Evolutionary conservation across 257 asterid species (phyloP), one percentile per base, ranked within the genome.

Genomic region (Lantana camara): DNA sequence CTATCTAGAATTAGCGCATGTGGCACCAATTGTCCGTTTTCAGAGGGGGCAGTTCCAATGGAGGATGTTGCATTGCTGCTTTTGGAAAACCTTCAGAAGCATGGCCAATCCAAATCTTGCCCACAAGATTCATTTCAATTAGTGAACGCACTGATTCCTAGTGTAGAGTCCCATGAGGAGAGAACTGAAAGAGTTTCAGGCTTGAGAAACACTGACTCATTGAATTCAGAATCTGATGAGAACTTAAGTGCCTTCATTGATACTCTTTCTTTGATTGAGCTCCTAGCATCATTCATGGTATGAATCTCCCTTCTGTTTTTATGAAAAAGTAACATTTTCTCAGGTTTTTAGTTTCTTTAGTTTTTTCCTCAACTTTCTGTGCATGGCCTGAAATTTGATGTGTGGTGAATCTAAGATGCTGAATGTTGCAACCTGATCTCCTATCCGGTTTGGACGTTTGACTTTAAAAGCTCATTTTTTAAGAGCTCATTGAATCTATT

Each of bases 281-380:
- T 80, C 57, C 76, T 85, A 35, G 89, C 91, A 56, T 75, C 81
- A 17, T 67, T 65, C 87, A 80, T 86, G 97, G 99, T 94, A 94
- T 63, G 83, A 5, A 42, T 53, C 47, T 63, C 24, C 17, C 1
- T 22, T 49, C 44, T 16, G 29, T 17, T 64, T 24, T 17, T 57
- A 30, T 16, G 41, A 11, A 7, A 34, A 15, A 9, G 8, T 2
- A 2, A 27, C 32, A 27, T 17, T 30, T 40, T 65, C 35, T 48
- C 24, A 15, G 14, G 15, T 37, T 11, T 60, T 13, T 29, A 10
- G 22, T 17, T 24, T 46, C 49, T 47, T 57, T 11, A 61, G 11
- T 27, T 17, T 46, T 24, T 14, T 29, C 4, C 24, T 51, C 5
- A 15, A 27, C 4, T 2, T 50, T 27, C 17, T 22, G 38, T 37